Conservation (phyloP, 2,329 filamentous ascomycete genomes). For the Aspergillus pseudoterreus region DNA sequence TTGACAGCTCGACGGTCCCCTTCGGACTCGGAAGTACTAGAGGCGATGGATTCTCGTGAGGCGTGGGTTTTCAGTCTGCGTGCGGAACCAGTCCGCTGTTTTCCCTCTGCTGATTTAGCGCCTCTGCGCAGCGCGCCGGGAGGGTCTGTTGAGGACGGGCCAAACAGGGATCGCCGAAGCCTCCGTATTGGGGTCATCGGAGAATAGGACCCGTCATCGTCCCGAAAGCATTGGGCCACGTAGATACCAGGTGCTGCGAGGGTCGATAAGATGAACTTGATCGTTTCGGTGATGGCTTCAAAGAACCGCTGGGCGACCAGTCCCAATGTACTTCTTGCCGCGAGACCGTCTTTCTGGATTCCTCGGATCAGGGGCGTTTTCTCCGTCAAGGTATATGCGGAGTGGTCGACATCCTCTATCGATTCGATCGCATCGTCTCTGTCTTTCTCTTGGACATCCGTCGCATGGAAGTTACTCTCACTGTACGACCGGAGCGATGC, state of each 20-base stretch:
- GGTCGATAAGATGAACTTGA: slow-evolving; percentile 74
- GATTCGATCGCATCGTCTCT: slow-evolving; percentile 22
- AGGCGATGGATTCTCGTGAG: slow-evolving; percentile 44
- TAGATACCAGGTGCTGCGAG: slow-evolving; percentile 78
- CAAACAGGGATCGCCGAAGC: slow-evolving; percentile 42
- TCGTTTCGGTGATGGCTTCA: slow-evolving; percentile 67
- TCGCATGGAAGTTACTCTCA: slow-evolving; percentile 35
- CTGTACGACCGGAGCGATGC: slow-evolving; percentile 42
- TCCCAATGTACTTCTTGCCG: slow-evolving; percentile 41
- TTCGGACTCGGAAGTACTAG: slow-evolving; percentile 56
- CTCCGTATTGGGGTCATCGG: slow-evolving; percentile 69
- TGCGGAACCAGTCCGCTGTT: slow-evolving; percentile 26
- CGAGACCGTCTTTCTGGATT: slow-evolving; percentile 34
- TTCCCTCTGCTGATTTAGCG: slow-evolving; percentile 21
- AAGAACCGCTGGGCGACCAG: slow-evolving; percentile 66
- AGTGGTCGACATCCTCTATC: slow-evolving; percentile 28
- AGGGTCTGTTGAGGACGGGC: slow-evolving; percentile 17
- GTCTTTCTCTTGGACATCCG: slow-evolving; percentile 25
- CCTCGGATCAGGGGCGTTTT: slow-evolving; percentile 63
- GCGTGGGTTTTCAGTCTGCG: slow-evolving; percentile 29
- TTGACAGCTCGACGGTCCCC: slow-evolving; percentile 33
- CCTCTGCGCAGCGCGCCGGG: slow-evolving; percentile 20
- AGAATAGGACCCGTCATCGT: slow-evolving; percentile 74
- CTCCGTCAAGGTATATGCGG: slow-evolving; percentile 51
- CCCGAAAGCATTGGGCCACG: slow-evolving; percentile 76